Evolutionary conservation across 768 basidiomycete genomes (phyloP), one percentile per base, ranked within the genome.

Genomic region (Cystofilobasidium capitatum): DNA sequence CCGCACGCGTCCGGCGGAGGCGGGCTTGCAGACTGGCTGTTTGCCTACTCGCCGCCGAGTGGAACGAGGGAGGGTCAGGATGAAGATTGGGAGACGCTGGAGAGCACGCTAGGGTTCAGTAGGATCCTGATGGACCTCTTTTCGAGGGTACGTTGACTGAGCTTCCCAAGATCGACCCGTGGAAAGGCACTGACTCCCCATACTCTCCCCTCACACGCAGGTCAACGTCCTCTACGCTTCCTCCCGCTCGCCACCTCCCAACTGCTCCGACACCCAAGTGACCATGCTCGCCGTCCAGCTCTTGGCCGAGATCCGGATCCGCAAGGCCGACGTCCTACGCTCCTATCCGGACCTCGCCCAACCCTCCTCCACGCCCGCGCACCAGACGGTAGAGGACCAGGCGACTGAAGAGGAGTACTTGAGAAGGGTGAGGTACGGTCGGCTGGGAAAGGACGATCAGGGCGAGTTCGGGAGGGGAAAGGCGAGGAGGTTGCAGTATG

Each of bases 291-390:
- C 51, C 12, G 20, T 14, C 2, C 51, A 55, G 51, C 51, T 55
- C 51, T 31, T 55, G 6, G 29, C 29, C 51, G 51, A 55, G 51
- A 55, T 55, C 29, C 51, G 51, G 17, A 22, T 55, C 29, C 51
- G 51, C 29, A 29, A 55, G 51, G 51, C 51, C 51, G 51, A 55
- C 51, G 51, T 55, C 51, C 51, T 55, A 17, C 51, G 51, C 29
- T 33, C 29, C 8, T 55, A 55, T 31, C 51, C 51, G 14, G 51
- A 55, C 29, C 51, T 55, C 29, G 51, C 51, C 5, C 51, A 55
- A 31, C 51, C 51, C 17, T 5, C 4, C 29, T 55, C 33, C 31
- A 26, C 51, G 51, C 29, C 29, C 5, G 29, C n/a, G n/a, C n/a
- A n/a, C 6, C 6, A 4, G 16, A 5, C 29, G 14, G 29, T 16